Evolutionary conservation across 2,329 filamentous ascomycete genomes (phyloP).

Genomic region (Raffaelea deltoideospora): DNA sequence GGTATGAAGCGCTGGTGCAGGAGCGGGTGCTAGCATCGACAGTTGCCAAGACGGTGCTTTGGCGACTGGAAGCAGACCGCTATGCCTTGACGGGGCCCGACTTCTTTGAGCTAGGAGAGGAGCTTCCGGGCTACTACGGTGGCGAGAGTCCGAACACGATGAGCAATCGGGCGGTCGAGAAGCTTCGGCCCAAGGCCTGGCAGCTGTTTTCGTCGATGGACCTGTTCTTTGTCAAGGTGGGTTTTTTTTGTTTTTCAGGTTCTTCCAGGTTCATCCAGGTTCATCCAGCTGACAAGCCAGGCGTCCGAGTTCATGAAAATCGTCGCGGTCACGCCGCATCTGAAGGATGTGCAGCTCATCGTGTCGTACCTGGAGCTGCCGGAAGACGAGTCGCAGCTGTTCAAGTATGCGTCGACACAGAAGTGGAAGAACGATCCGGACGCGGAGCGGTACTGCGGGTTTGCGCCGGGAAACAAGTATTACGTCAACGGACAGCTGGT

Average conservation of each 20-base stretch:
- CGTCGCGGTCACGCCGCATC: conserved; percentile 41
- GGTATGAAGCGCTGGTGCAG: conserved; percentile 48
- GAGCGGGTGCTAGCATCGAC: conserved; percentile 35
- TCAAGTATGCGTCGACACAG: conserved; percentile 24
- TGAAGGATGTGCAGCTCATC: conserved; percentile 37
- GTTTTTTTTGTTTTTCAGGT: conserved; percentile 18
- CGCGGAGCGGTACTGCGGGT: conserved; percentile 31
- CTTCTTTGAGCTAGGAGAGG: conserved; percentile 35
- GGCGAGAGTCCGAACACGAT: conserved; percentile 28
- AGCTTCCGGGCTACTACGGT: conserved; percentile 37
- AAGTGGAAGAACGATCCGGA: conserved; percentile 48
- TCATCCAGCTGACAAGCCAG: too few species aligned
- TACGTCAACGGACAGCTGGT: conserved; percentile 41
- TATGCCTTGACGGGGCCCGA: conserved; percentile 37
- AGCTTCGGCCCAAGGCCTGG: conserved; percentile 32
- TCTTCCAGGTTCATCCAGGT: too few species aligned
- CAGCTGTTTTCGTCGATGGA: conserved; percentile 41
- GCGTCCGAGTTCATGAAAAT: conserved; percentile 47
- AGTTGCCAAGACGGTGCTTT: conserved; percentile 43
- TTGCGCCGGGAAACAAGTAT: conserved; percentile 41
- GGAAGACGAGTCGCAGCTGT: conserved; percentile 30
- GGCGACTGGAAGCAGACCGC: conserved; percentile 40
- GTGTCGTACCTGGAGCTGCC: conserved; percentile 46
- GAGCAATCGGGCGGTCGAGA: conserved; percentile 26
- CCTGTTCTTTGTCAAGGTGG: conserved; percentile 54